A percentile compares a stretch with the other conserved stretches of the same genome.
These are phyloP conservation scores for Populus alba DNA, from an alignment of 345 rosid genomes.

Conservation along the genomic window DNA sequence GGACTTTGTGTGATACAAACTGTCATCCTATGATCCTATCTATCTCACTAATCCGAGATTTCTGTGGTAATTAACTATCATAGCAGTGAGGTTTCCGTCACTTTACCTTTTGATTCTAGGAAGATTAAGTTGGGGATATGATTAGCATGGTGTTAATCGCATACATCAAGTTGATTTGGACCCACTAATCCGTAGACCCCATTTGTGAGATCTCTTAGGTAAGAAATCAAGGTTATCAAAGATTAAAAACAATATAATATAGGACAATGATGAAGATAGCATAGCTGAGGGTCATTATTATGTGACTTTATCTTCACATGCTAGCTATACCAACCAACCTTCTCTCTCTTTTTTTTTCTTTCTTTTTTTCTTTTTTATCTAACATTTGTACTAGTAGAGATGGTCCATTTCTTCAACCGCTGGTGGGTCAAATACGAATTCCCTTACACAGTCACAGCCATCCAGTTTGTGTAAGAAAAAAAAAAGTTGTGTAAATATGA, in stretches of 20 bases:
- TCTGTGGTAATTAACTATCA: constrained; percentile 55
- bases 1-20: constrained; percentile 8
- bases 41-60: constrained; percentile 24
- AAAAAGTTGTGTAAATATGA: constrained; percentile 16
- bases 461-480: constrained; percentile 9
- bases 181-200: constrained; percentile 39
- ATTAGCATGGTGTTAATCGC: constrained; percentile 44
- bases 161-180: constrained; percentile 58
- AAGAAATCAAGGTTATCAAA: constrained; percentile 50
- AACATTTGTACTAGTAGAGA: constrained; percentile 14
- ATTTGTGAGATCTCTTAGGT: constrained; percentile 45
- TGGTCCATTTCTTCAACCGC: constrained; percentile 47
- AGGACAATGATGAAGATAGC: constrained; percentile 48
- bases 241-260: constrained; percentile 31
- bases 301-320: constrained; percentile 20
- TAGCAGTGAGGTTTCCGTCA: constrained; percentile 50
- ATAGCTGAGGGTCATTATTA: constrained; percentile 37
- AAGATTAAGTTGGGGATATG: constrained; percentile 44
- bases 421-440: constrained; percentile 46
- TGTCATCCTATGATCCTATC: constrained; percentile 7
- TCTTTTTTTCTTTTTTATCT: neutral
- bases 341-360: too few species aligned
- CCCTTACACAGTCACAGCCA: constrained; percentile 35
- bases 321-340: constrained; percentile 26
- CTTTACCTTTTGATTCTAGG: constrained; percentile 47